These are phyloP conservation scores for Avena atlantica DNA, from an alignment of 176 grass and related monocot species.

Conservation along the genomic window DNA sequence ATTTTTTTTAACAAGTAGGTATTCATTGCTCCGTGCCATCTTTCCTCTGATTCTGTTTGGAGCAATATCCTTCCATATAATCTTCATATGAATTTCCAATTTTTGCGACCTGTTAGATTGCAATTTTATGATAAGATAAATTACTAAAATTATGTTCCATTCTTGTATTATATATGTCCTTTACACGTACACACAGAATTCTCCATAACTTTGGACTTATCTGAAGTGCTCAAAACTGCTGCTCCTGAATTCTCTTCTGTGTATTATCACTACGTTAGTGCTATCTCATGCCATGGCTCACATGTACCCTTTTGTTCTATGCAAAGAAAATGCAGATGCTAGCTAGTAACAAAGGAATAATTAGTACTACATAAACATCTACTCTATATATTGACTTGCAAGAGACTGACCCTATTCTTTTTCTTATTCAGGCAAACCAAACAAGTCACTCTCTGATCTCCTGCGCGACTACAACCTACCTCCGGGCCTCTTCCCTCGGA, in stretches of 20 bases:
- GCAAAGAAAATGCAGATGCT: not conserved
- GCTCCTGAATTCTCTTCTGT: not conserved
- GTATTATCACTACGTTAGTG: not conserved
- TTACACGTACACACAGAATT: not conserved
- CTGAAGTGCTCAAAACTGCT: not conserved
- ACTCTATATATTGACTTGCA: not conserved
- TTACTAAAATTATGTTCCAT: not conserved
- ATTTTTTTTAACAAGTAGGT: not conserved
- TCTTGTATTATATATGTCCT: not conserved
- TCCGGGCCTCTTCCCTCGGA: constrained; percentile 84
- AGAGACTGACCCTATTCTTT: not conserved
- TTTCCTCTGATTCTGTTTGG: not conserved
- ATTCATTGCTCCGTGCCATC: not conserved
- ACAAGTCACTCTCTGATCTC: constrained; percentile 77
- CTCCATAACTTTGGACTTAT: not conserved
- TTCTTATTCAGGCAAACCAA: constrained; percentile 66
- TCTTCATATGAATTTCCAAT: not conserved
- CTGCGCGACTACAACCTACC: constrained; percentile 84
- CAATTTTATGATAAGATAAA: not conserved
- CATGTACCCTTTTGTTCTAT: not conserved
- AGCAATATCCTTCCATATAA: not conserved
- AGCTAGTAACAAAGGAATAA: not conserved
- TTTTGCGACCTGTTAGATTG: not conserved
- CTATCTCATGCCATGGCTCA: not conserved
- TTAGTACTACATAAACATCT: not conserved